Evolutionary conservation across 352 stramenopile species (phyloP), one percentile per base, ranked within the genome.

Genomic region (Phytophthora agathidicida): DNA sequence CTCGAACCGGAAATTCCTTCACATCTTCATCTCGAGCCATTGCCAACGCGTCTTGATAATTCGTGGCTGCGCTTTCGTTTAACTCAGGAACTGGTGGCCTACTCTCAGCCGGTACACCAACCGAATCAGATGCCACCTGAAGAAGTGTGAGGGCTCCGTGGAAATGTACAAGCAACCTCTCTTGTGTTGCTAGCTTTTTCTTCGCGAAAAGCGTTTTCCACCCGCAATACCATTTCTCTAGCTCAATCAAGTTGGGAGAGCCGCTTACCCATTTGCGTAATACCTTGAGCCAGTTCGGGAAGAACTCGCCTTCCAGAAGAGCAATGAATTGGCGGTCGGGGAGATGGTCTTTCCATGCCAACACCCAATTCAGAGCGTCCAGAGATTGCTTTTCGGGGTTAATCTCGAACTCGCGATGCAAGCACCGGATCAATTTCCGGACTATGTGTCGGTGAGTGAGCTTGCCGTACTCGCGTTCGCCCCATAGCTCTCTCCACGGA

Each of bases 291-390:
- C 91, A 98, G 54, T 94, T 89, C 0, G 88, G 85, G 44, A 98
- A 97, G 44, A 98, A 96, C 46, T 97, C 91, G 7, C 87, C 90
- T 65, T 97, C 90, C 19, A 98, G 73, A 2, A 96, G 65, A 19
- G 86, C 82, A 26, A 93, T 69, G 43, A 94, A 78, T 46, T 96
- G 87, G 0, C 81, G 76, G 8, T 88, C 54, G 8, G 87, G 83
- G 24, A 96, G 55, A 45, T 86, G 35, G 14, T 68, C 46, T 66
- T 79, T 71, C 89, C 89, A 96, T 32, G 73, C 83, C 3, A 96
- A 44, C 17, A 93, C 69, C 83, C 84, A 95, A 19, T 61, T 71
- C 17, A 96, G 47, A 3, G 65, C 60, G 17, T 89, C 79, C 14
- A 96, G 49, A 2, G 80, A 81, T 60, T 96, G 79, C 16, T 86